phyloP scores from a whole-genome alignment of 192 early-diverging fungal species.

The Martensiomyces pterosporus region DNA sequence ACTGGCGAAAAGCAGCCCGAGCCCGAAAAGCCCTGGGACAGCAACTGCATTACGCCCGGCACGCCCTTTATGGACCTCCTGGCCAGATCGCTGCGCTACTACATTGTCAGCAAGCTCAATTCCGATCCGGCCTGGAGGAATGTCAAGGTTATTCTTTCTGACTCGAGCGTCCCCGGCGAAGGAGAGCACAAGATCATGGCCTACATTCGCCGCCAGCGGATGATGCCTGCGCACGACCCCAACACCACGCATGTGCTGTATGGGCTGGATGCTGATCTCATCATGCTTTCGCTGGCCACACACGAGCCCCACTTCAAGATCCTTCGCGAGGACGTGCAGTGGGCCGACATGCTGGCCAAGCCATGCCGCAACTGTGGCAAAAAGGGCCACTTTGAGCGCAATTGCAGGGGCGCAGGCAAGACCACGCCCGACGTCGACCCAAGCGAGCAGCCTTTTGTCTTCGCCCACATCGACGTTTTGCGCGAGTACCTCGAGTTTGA shows the following conservation, averaged over 20 bases:
- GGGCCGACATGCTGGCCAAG: constrained; percentile 68
- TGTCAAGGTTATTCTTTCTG: constrained; percentile 85
- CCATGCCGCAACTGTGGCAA: constrained; percentile 62
- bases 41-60: constrained; percentile 98
- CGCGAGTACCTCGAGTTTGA: constrained; percentile 92
- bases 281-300: constrained; percentile 92
- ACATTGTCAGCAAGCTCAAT: constrained; percentile 81
- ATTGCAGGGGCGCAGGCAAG: constrained; percentile 20
- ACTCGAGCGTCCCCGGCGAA: constrained; percentile 95
- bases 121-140: constrained; percentile 83
- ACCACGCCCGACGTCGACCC: constrained; percentile 19
- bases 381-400: constrained; percentile 58
- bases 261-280: constrained; percentile 93
- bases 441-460: constrained; percentile 69
- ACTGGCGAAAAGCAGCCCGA: constrained; percentile 50
- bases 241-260: constrained; percentile 93
- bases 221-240: constrained; percentile 76
- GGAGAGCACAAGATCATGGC: constrained; percentile 99
- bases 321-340: constrained; percentile 91
- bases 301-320: constrained; percentile 98
- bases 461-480: constrained; percentile 71
- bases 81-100: constrained; percentile 82
- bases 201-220: constrained; percentile 79
- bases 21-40: constrained; percentile 74
- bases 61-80: constrained; percentile 95